These are phyloP conservation scores for Plectosphaerella plurivora DNA, from an alignment of 2,329 filamentous ascomycete genomes.

Conservation along the genomic window DNA sequence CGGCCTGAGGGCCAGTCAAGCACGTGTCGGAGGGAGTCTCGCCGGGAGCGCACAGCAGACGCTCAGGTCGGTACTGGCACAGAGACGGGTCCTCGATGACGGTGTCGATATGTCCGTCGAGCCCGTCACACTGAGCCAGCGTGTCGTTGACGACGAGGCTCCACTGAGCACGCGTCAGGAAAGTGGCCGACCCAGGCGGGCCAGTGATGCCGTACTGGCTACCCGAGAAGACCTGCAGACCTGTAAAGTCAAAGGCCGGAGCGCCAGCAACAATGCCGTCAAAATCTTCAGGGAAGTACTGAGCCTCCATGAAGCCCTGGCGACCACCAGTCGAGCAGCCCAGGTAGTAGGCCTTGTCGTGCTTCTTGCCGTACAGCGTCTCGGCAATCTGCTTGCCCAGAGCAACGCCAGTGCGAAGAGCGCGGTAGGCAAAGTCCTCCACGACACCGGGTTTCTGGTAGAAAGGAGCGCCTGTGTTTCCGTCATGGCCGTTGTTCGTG, in stretches of 20 bases:
- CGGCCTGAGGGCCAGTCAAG: constrained; percentile 35
- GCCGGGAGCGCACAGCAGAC: constrained; percentile 33
- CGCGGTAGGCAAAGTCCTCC: constrained; percentile 28
- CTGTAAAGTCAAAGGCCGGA: constrained; percentile 33
- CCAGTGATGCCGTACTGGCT: constrained; percentile 42
- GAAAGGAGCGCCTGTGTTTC: constrained; percentile 24
- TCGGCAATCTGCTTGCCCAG: constrained; percentile 37
- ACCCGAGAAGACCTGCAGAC: constrained; percentile 33
- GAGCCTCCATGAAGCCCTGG: constrained; percentile 44
- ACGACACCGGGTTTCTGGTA: constrained; percentile 31
- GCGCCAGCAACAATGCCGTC: constrained; percentile 50
- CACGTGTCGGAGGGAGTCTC: constrained; percentile 22
- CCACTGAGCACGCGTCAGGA: constrained; percentile 15
- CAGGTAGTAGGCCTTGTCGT: constrained; percentile 41
- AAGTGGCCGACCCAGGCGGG: constrained; percentile 21
- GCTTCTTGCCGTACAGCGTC: constrained; percentile 31
- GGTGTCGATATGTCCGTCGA: constrained; percentile 43
- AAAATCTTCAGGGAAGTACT: constrained; percentile 38
- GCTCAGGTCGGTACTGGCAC: constrained; percentile 38
- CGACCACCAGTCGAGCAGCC: constrained; percentile 52
- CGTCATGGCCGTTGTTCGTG: constrained; percentile 46
- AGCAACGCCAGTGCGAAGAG: constrained; percentile 22
- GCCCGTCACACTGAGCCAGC: constrained; percentile 40
- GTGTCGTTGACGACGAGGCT: constrained; percentile 9
- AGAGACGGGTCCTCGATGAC: constrained; percentile 40